A percentile compares a stretch with the other conserved stretches of the same genome.
Evolutionary conservation across 257 asterid genomes (phyloP).

Genomic region (Cinchona pubescens): DNA sequence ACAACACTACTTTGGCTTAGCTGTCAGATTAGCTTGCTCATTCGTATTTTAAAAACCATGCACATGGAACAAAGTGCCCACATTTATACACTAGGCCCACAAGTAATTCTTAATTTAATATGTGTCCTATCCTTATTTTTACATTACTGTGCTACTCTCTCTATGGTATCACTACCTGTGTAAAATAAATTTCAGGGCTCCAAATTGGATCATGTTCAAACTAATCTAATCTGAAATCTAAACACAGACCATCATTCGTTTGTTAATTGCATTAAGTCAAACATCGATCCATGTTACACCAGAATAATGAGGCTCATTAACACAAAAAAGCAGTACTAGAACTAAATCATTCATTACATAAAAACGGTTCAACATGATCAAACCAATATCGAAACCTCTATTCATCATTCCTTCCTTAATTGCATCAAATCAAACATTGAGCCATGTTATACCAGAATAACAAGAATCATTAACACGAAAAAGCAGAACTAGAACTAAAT

Average conservation of each 20-base stretch:
- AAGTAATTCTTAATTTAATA: background rate
- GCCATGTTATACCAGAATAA: background rate
- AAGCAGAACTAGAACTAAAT: too few species aligned
- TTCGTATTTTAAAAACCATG: background rate
- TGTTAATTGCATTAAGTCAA: background rate
- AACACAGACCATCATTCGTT: background rate
- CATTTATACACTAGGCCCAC: constrained; percentile 17
- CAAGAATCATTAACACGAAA: too few species aligned
- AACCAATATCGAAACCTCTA: too few species aligned
- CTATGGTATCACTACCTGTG: background rate
- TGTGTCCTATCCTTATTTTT: background rate
- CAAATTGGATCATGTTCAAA: background rate
- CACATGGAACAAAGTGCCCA: constrained; percentile 17
- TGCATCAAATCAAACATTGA: background rate
- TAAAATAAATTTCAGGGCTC: background rate
- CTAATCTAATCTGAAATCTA: background rate
- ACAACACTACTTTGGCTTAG: background rate
- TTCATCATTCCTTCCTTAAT: background rate
- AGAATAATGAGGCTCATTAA: too few species aligned
- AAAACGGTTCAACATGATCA: too few species aligned
- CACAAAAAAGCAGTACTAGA: too few species aligned
- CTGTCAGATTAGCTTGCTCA: constrained; percentile 5
- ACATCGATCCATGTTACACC: background rate
- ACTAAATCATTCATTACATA: too few species aligned
- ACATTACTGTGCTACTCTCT: background rate